Conservation (phyloP, 176 grass and related monocot genomes). For the Carex kokanica region DNA sequence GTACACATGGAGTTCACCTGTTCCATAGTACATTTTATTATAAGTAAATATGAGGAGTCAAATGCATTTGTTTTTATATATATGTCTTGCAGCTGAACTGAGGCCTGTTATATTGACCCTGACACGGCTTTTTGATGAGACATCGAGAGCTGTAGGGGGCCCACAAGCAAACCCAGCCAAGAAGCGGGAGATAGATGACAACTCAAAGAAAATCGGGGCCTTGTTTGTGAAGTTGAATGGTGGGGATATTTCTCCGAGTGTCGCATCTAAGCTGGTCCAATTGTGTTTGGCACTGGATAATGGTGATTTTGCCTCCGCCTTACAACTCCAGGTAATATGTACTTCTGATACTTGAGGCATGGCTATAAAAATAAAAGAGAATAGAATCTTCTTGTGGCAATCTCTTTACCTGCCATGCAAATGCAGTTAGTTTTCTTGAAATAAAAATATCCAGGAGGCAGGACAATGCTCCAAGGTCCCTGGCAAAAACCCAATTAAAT, state of each 20-base stretch:
- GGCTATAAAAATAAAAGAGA: neutral
- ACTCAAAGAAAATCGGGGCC: slow-evolving; percentile 86
- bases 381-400: neutral
- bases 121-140: slow-evolving; percentile 81
- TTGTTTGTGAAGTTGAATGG: slow-evolving; percentile 86
- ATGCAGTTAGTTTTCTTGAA: neutral
- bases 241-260: slow-evolving; percentile 89
- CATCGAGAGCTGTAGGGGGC: slow-evolving; percentile 72
- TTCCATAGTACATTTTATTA: neutral
- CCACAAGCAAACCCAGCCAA: slow-evolving; percentile 59
- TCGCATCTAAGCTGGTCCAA: slow-evolving; percentile 79
- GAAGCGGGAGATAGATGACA: slow-evolving; percentile 92
- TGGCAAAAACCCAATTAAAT: neutral
- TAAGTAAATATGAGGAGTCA: neutral
- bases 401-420: neutral
- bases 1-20: neutral
- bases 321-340: slow-evolving; percentile 76
- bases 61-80: neutral
- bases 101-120: slow-evolving; percentile 74
- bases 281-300: slow-evolving; percentile 73
- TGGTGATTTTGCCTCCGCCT: slow-evolving; percentile 61
- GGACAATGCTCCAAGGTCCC: neutral
- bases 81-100: slow-evolving; percentile 69
- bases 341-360: neutral
- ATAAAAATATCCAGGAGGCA: neutral